A percentile compares a stretch with the other conserved stretches of the same genome.
phyloP scores from a whole-genome alignment of 177 flowering plant genomes.

The Vitis hybrid region DNA sequence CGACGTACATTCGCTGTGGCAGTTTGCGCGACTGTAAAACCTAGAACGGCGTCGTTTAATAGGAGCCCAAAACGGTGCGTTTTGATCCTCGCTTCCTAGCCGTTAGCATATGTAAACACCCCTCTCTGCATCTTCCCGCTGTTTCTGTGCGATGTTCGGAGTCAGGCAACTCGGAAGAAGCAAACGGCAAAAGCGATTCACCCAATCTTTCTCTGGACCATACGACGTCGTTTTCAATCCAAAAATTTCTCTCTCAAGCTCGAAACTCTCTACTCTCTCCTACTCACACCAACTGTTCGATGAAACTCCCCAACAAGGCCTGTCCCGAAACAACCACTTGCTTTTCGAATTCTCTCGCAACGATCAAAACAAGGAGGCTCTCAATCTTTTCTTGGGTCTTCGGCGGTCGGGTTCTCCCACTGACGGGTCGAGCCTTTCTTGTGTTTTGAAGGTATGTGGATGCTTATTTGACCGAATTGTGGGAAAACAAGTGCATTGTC shows the following conservation, averaged over 20 bases:
- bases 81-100: too few species aligned
- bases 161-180: too few species aligned
- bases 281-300: conserved; percentile 46
- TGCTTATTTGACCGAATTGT: conserved; percentile 34
- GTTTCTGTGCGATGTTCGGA: too few species aligned
- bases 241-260: not conserved
- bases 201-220: conserved; percentile 3
- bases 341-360: conserved; percentile 55
- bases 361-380: conserved; percentile 45
- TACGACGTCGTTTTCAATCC: conserved; percentile 9
- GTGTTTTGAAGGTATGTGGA: conserved; percentile 61
- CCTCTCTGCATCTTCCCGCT: too few species aligned
- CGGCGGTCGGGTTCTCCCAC: conserved; percentile 30
- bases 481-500: conserved; percentile 65
- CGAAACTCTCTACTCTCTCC: not conserved
- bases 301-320: conserved; percentile 31
- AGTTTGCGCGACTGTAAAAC: too few species aligned
- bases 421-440: conserved; percentile 40
- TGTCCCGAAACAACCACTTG: conserved; percentile 27
- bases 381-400: conserved; percentile 43
- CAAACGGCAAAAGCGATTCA: too few species aligned
- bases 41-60: too few species aligned
- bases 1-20: too few species aligned
- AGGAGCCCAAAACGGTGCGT: too few species aligned
- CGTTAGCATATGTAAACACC: too few species aligned